phyloP scores from a whole-genome alignment of 2,329 filamentous ascomycete species.

The Furcasterigmium sp. region DNA sequence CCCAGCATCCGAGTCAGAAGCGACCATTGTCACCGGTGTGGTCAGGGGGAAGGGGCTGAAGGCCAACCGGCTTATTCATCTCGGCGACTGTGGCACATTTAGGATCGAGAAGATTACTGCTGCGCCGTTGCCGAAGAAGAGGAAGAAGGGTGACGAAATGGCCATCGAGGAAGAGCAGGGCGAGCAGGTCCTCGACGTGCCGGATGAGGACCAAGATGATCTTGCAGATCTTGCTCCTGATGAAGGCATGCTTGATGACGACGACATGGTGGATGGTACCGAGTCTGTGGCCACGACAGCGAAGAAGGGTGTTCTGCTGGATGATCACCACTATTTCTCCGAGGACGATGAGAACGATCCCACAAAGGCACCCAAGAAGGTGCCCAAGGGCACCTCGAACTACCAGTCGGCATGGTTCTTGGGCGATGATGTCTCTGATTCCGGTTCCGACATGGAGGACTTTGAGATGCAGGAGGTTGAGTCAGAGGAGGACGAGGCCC shows the following conservation, averaged over 20 bases:
- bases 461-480: slow-evolving; percentile 53
- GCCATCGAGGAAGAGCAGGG: slow-evolving; percentile 54
- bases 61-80: slow-evolving; percentile 81
- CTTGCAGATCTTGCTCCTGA: slow-evolving; percentile 82
- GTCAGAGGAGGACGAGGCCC: slow-evolving; percentile 47
- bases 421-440: slow-evolving; percentile 68
- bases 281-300: slow-evolving; percentile 32
- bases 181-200: slow-evolving; percentile 60
- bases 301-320: slow-evolving; percentile 84
- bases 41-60: slow-evolving; percentile 84
- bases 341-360: slow-evolving; percentile 68
- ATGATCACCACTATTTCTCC: slow-evolving; percentile 97
- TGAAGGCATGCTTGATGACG: slow-evolving; percentile 61
- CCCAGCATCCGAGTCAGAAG: slow-evolving; percentile 52
- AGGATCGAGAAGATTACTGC: slow-evolving; percentile 86
- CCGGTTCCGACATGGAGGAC: slow-evolving; percentile 78
- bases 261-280: slow-evolving; percentile 32
- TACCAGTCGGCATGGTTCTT: slow-evolving; percentile 96
- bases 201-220: slow-evolving; percentile 77
- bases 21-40: slow-evolving; percentile 75
- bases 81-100: slow-evolving; percentile 92
- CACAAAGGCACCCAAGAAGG: slow-evolving; percentile 59
- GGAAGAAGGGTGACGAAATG: slow-evolving; percentile 61
- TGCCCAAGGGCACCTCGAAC: slow-evolving; percentile 87
- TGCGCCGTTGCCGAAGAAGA: slow-evolving; percentile 59